Conservation (phyloP, 148 eudicot genomes). For the Rhododendron williamsianum region DNA sequence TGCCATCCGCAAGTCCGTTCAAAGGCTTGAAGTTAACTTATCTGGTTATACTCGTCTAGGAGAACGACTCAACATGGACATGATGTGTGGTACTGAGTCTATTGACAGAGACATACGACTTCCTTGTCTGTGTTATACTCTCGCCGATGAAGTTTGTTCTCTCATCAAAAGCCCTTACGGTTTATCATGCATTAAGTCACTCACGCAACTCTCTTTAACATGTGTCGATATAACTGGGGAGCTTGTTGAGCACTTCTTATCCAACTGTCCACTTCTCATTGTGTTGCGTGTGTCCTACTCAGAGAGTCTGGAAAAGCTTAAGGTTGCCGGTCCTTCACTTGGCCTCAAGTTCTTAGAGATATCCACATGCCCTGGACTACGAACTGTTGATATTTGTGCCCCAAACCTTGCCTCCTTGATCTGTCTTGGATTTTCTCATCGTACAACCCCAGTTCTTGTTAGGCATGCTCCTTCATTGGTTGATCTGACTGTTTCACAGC, state of each 20-base stretch:
- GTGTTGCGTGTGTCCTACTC: background rate
- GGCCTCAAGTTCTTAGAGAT: no score
- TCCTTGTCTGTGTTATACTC: background rate
- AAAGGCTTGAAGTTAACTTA: background rate
- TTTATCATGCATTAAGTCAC: background rate
- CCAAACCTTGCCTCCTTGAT: no score
- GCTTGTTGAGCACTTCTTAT: background rate
- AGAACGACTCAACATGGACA: background rate
- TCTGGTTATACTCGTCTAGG: background rate
- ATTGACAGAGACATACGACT: background rate
- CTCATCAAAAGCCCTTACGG: background rate
- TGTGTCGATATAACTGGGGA: background rate
- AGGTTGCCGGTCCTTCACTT: no score
- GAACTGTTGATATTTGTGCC: no score
- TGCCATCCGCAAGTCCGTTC: background rate
- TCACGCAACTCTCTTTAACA: background rate
- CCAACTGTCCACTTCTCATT: background rate
- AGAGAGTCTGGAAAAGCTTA: no score
- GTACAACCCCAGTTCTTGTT: no score
- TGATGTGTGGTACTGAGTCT: no score
- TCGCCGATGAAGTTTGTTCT: background rate
- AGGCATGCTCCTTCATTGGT: no score
- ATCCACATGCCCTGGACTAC: no score
- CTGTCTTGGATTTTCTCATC: no score
- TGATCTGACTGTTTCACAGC: no score